A percentile compares a stretch with the other conserved stretches of the same genome.
phyloP scores from a whole-genome alignment of 768 basidiomycete species.

The Leccinum pellstonianum region DNA sequence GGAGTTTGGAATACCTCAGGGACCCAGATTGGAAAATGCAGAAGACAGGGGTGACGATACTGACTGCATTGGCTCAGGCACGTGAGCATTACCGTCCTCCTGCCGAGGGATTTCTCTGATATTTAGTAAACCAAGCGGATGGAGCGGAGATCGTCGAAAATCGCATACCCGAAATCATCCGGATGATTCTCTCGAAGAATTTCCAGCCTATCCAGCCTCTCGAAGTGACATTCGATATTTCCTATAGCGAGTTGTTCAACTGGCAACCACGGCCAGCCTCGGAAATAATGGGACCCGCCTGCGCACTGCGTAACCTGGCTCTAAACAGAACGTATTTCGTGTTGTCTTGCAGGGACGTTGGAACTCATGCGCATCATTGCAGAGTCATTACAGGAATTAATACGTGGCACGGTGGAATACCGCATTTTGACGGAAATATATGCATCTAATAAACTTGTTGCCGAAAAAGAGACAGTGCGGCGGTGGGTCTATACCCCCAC shows the following conservation, averaged over 20 bases:
- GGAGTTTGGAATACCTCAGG: conserved; percentile 4
- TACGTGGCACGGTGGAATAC: background rate
- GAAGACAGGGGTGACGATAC: conserved; percentile 23
- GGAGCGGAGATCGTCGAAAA: background rate
- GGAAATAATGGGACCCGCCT: conserved; percentile 26
- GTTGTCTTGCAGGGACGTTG: background rate
- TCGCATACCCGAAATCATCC: background rate
- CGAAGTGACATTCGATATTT: too few relatives aligned
- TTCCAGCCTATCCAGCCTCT: too few relatives aligned
- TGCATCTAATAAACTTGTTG: too few relatives aligned
- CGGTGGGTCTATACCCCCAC: too few relatives aligned
- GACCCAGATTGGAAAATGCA: conserved; percentile 17
- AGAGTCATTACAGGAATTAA: background rate
- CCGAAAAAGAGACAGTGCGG: too few relatives aligned
- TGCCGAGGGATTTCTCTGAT: background rate
- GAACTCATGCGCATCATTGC: background rate
- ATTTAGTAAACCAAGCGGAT: background rate
- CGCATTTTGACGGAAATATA: background rate
- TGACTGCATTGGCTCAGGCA: conserved; percentile 21
- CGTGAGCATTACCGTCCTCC: background rate
- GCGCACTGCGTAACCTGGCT: conserved; percentile 22
- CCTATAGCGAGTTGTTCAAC: background rate
- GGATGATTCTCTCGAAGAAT: background rate
- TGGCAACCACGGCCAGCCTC: conserved; percentile 10
- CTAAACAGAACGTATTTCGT: conserved; percentile 12